Conservation (phyloP, 2,329 filamentous ascomycete species). For the Tothia fuscella region DNA sequence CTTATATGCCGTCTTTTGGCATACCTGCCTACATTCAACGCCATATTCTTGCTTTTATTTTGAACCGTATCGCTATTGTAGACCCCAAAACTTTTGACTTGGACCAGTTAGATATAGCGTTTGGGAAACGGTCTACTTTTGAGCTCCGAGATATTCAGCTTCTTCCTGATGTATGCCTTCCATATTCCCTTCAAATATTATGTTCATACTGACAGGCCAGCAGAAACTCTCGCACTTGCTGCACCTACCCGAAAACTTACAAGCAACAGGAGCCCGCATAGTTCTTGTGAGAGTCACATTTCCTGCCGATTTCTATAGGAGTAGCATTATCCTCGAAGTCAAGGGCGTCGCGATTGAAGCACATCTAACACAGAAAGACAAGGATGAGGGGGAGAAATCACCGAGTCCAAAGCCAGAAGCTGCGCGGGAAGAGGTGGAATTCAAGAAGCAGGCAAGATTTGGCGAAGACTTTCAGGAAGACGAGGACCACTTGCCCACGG, state of each 20-base stretch:
- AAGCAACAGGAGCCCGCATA: constrained; percentile 62
- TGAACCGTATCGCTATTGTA: constrained; percentile 61
- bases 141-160: constrained; percentile 81
- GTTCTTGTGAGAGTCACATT: constrained; percentile 68
- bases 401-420: too few species aligned
- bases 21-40: constrained; percentile 75
- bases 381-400: not conserved
- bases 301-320: constrained; percentile 77
- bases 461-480: constrained; percentile 19
- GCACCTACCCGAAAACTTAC: constrained; percentile 59
- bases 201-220: constrained; percentile 12
- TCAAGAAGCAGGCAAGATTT: not conserved
- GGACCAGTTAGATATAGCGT: constrained; percentile 71
- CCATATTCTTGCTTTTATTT: constrained; percentile 73
- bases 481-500: constrained; percentile 45
- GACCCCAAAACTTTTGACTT: constrained; percentile 79
- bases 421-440: too few species aligned
- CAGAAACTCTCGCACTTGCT: constrained; percentile 71
- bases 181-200: constrained; percentile 14
- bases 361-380: constrained; percentile 11
- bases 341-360: constrained; percentile 63
- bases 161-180: constrained; percentile 53
- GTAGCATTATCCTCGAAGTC: constrained; percentile 69
- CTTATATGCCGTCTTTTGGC: too few species aligned
- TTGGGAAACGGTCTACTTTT: constrained; percentile 70